Evolutionary conservation across 768 basidiomycete species (phyloP), one percentile per base, ranked within the genome.

Genomic region (Paxillus involutus): DNA sequence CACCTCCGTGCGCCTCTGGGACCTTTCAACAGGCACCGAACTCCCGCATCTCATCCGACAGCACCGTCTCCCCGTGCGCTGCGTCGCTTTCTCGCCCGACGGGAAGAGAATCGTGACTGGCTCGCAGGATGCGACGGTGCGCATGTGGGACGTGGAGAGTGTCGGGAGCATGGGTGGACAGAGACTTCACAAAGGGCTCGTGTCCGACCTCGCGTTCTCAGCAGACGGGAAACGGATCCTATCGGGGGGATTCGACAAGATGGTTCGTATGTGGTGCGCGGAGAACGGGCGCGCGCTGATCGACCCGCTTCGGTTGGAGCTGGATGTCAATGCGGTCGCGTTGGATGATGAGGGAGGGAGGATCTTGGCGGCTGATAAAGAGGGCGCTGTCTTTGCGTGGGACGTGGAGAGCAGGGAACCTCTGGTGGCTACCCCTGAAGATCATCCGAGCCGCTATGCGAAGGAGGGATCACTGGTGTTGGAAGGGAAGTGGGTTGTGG

Each of bases 141-240:
- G 68, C 33, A 58, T 71, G 4, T 73, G 70, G 70, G 67, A 73
- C 47, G 44, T 62, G 1, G 62, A 66, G 44, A 64, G 68, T 11
- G 61, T 55, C 4, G 67, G 66, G 24, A 65, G 64, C 29, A 64
- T 73, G 51, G 64, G 54, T 8, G 58, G 48, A n/a, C 19, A 51
- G 8, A 55, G 60, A 0, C 59, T 63, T 0, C 71, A 73, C 58
- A 71, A 59, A 8, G 59, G 61, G 19, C 64, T 63, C 36, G 70
- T 71, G 6, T 47, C 59, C 3, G n/a, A 53, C 40, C 29, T 71
- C 4, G 59, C 65, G 0, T 72, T 72, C 45, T 68, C 68, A 8
- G 30, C 49, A 0, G 71, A 71, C 17, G 71, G 70, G 10, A 56
- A 16, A 32, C 57, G 55, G 33, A 58, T 73, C 44, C 57, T 66